Percentiles rank a stretch among this genome's conserved stretches.
phyloP scores from a whole-genome alignment of 257 asterid species.

The Knoxia roxburghii region DNA sequence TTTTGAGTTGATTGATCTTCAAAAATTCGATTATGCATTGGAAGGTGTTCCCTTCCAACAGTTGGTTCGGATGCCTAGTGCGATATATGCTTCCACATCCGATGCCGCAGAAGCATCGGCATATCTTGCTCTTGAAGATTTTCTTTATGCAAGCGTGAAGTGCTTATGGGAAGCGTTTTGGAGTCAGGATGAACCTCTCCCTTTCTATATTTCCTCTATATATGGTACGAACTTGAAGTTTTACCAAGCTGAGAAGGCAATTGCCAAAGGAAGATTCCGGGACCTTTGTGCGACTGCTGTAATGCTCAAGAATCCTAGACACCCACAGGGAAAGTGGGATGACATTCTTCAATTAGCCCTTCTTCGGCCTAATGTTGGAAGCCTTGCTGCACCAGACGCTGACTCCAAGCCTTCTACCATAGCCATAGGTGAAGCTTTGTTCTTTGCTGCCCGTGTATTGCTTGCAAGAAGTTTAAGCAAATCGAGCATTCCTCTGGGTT shows the following conservation, averaged over 20 bases:
- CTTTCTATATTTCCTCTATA: conserved; percentile 75
- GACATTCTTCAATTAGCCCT: conserved; percentile 80
- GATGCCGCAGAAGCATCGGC: conserved; percentile 61
- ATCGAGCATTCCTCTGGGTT: conserved; percentile 65
- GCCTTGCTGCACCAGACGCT: conserved; percentile 35
- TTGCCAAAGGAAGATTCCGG: conserved; percentile 64
- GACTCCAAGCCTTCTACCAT: conserved; percentile 42
- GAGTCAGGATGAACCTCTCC: conserved; percentile 62
- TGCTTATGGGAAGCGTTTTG: conserved; percentile 96
- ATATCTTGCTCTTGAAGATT: conserved; percentile 92
- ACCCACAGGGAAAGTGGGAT: conserved; percentile 97
- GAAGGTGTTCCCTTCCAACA: conserved; percentile 90
- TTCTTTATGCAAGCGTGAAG: conserved; percentile 67
- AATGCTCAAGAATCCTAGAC: conserved; percentile 92
- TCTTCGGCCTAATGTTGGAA: conserved; percentile 60
- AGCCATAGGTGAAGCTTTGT: conserved; percentile 66
- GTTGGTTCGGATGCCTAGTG: conserved; percentile 86
- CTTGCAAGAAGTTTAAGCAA: conserved; percentile 84
- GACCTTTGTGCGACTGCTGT: conserved; percentile 90
- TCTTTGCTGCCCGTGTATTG: conserved; percentile 80
- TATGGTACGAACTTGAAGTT: conserved; percentile 61
- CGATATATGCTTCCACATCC: conserved; percentile 69
- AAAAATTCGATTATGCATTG: conserved; percentile 87
- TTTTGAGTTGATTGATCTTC: conserved; percentile 89
- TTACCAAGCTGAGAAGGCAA: conserved; percentile 79